phyloP scores from a whole-genome alignment of 768 basidiomycete species.

The Imleria badia region DNA sequence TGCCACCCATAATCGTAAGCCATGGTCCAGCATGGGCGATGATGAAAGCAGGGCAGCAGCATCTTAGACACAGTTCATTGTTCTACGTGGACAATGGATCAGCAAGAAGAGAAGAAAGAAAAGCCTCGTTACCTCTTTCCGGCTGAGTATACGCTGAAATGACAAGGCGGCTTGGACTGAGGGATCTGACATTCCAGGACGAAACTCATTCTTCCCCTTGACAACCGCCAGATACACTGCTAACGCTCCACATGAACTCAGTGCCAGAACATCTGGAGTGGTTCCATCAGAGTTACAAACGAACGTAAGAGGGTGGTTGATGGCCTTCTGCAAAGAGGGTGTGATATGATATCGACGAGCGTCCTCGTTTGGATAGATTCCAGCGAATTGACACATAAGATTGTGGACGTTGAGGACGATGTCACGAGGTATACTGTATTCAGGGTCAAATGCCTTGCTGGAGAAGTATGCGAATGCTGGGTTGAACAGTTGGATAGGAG shows the following conservation, averaged over 20 bases:
- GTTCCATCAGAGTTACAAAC: neutral
- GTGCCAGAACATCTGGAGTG: neutral
- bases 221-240: conserved; percentile 8
- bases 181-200: conserved; percentile 28
- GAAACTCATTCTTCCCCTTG: conserved; percentile 20
- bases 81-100: conserved; percentile 6
- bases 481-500: conserved; percentile 18
- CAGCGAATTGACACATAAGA: conserved; percentile 16
- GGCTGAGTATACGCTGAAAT: conserved; percentile 15
- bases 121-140: conserved; percentile 1
- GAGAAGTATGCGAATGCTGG: conserved; percentile 29
- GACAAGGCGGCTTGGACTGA: conserved; percentile 30
- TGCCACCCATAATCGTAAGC: conserved; percentile 34
- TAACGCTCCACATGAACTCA: neutral
- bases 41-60: conserved; percentile 33
- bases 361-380: conserved; percentile 9
- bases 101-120: neutral
- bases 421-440: conserved; percentile 6
- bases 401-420: neutral
- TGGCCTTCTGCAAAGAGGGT: neutral
- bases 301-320: neutral
- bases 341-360: neutral
- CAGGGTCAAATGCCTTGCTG: conserved; percentile 15
- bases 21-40: conserved; percentile 18
- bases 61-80: conserved; percentile 4